phyloP scores from a whole-genome alignment of 768 basidiomycete species.

The Pleurotus djamor region DNA sequence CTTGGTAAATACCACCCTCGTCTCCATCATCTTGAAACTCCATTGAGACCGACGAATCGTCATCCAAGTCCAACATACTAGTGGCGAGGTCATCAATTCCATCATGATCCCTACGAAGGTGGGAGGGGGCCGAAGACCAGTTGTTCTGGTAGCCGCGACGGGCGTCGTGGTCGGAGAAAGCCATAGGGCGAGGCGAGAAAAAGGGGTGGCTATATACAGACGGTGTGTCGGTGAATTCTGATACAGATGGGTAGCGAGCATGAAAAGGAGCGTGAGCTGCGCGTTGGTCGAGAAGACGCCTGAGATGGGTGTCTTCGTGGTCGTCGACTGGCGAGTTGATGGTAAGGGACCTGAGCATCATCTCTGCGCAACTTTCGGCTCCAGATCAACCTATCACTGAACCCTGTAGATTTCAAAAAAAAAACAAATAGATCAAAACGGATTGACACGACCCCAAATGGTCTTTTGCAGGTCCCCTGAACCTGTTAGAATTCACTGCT shows the following conservation, averaged over 20 bases:
- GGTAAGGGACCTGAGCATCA: constrained; percentile 17
- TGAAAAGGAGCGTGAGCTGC: constrained; percentile 45
- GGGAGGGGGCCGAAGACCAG: constrained; percentile 19
- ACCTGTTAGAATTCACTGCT: constrained; percentile 2
- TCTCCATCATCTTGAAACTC: constrained; percentile 24
- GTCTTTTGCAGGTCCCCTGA: not conserved
- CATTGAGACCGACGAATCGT: constrained; percentile 39
- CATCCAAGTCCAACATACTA: constrained; percentile 58
- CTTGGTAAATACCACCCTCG: constrained; percentile 28
- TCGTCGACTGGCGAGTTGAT: constrained; percentile 30
- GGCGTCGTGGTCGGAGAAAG: constrained; percentile 21
- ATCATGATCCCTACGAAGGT: constrained; percentile 27
- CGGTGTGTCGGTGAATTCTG: constrained; percentile 64
- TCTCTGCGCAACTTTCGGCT: constrained; percentile 6
- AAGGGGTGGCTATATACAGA: constrained; percentile 65
- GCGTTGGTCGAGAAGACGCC: constrained; percentile 52
- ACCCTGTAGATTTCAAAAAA: constrained; percentile 7
- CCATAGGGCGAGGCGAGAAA: constrained; percentile 48
- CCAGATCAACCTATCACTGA: constrained; percentile 7
- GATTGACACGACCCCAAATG: constrained; percentile 4
- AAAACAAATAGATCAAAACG: constrained; percentile 8
- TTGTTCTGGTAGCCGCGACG: constrained; percentile 11
- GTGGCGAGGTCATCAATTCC: constrained; percentile 43
- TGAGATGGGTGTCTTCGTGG: constrained; percentile 42
- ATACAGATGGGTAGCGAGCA: constrained; percentile 50